Base-by-base conservation (phyloP, 805 yeast species). In the Candida sakaeoensis region DNA sequence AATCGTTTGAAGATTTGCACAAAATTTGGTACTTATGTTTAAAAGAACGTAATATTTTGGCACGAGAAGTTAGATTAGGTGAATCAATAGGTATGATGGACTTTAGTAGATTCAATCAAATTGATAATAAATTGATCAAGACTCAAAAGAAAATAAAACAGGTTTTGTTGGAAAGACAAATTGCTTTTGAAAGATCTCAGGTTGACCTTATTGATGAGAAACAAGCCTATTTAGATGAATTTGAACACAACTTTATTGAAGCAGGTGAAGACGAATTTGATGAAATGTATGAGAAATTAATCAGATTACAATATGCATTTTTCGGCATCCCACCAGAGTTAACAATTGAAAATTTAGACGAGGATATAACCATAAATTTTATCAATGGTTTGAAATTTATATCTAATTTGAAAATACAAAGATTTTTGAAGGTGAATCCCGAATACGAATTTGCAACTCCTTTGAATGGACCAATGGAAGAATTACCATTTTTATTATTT, bases 1-100 rank as follows among this genome's bases (percentile, higher is more conserved):
- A 93, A 61, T 79, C 87, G 13, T 93, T 89, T 55, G 93, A 89
- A 29, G 99, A 93, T 57, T 68, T 93, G 51, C 99, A 93, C 61
- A 76, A 80, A 26, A 69, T 93, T 52, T 93, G 99, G 98, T 91
- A 87, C 59, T 73, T 83, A 32, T 79, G 90, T 50, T 63, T 91
- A 49, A 85, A 79, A 57, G 96, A 93, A 61, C 70, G 95, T 50
- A 93, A 93, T 59, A 65, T 78, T 10, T 61, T 91, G 41, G 80
- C 79, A 24, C 75, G 96, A 51, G 98, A 93, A 60, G 69, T 70
- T 40, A 79, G 82, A 47, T 70, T 86, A 49, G 72, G 75, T 42
- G 71, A 54, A 34, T 40, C 61, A 18, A 37, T 64, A 19, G 46
- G 42, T 15, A 44, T 43, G 15, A 37, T 36, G 27, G 41, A 43